These are phyloP conservation scores for Auricularia sp. DNA, from an alignment of 768 basidiomycete species.

Conservation along the genomic window DNA sequence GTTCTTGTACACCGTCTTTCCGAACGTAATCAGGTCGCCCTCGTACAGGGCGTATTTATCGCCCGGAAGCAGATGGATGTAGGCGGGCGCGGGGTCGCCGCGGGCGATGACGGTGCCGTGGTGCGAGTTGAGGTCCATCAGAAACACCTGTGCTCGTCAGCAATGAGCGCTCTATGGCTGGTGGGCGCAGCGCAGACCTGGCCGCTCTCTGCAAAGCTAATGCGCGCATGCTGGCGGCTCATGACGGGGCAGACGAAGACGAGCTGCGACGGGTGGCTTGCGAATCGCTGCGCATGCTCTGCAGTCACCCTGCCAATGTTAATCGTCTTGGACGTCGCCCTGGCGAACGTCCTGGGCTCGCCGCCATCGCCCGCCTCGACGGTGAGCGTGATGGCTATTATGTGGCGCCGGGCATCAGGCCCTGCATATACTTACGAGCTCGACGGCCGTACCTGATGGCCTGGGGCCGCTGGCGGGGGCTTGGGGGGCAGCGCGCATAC, in stretches of 20 bases:
- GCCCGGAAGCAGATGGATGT: conserved; percentile 43
- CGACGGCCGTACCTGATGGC: neutral
- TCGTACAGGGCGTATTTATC: conserved; percentile 46
- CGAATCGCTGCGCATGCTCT: neutral
- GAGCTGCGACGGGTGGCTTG: neutral
- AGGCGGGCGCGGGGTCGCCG: conserved; percentile 32
- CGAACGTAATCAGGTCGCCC: conserved; percentile 67
- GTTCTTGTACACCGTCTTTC: conserved; percentile 60
- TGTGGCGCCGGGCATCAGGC: neutral
- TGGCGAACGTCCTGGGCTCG: neutral
- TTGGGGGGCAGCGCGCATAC: neutral
- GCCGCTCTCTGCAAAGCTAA: conserved; percentile 60
- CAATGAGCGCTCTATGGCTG: neutral
- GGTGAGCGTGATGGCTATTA: neutral
- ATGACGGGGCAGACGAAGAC: conserved; percentile 70
- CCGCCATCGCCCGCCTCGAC: neutral
- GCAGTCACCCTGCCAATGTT: neutral
- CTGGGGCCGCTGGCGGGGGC: neutral
- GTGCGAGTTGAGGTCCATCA: conserved; percentile 63
- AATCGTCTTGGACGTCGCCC: neutral
- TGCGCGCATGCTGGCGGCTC: conserved; percentile 68
- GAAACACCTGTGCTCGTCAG: conserved; percentile 40
- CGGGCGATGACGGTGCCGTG: conserved; percentile 65
- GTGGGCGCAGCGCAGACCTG: conserved; percentile 35
- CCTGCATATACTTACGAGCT: neutral